These are phyloP conservation scores for Amanita subjunquillea DNA, from an alignment of 768 basidiomycete genomes.

Conservation along the genomic window DNA sequence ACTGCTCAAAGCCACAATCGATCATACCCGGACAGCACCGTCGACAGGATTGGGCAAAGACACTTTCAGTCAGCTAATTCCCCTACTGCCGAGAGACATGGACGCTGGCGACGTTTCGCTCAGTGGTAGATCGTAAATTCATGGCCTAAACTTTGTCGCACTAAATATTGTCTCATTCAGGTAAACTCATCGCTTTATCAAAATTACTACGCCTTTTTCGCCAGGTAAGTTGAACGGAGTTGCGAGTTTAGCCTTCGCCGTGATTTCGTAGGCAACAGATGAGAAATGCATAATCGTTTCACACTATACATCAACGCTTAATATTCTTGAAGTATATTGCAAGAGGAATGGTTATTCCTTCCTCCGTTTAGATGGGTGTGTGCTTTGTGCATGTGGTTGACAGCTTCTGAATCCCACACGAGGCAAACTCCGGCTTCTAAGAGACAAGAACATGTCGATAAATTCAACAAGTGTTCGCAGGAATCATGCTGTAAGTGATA, in stretches of 20 bases:
- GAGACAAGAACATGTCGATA: slow-evolving; percentile 79
- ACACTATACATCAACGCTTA: slow-evolving; percentile 93
- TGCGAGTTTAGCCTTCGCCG: neutral
- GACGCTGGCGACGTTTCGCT: slow-evolving; percentile 63
- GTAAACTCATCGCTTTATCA: slow-evolving; percentile 63
- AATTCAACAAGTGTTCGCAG: slow-evolving; percentile 75
- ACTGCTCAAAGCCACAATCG: slow-evolving; percentile 69
- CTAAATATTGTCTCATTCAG: slow-evolving; percentile 25
- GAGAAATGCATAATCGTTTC: slow-evolving; percentile 96
- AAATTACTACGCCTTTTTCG: slow-evolving; percentile 51
- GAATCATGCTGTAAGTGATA: slow-evolving; percentile 53
- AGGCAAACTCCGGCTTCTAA: slow-evolving; percentile 73
- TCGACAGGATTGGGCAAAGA: slow-evolving; percentile 13
- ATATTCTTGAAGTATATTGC: slow-evolving; percentile 84
- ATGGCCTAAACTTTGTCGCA: neutral
- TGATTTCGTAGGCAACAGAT: slow-evolving; percentile 47
- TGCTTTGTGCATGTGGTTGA: neutral
- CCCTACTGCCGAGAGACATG: slow-evolving; percentile 48
- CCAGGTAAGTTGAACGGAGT: slow-evolving; percentile 28
- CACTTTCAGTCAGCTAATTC: slow-evolving; percentile 24
- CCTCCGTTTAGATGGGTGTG: slow-evolving; percentile 81
- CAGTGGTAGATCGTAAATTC: slow-evolving; percentile 49
- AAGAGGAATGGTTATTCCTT: slow-evolving; percentile 66
- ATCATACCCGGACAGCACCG: slow-evolving; percentile 38
- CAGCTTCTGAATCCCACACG: neutral